Conservation (phyloP, 768 basidiomycete genomes). For the Galerina marginata region DNA sequence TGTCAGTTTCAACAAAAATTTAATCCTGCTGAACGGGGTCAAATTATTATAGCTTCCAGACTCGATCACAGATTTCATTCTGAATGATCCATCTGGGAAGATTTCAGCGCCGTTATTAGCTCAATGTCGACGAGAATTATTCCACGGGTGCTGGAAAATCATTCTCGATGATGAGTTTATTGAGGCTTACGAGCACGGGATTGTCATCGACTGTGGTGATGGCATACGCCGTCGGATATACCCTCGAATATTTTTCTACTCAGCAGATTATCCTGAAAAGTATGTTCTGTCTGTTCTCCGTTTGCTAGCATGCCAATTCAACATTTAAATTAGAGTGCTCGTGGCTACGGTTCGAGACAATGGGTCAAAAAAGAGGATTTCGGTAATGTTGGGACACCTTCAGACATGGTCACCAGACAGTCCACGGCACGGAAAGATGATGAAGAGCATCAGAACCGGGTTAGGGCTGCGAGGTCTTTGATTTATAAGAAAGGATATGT, state of each 20-base stretch:
- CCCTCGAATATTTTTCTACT: constrained; percentile 40
- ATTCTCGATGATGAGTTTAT: constrained; percentile 39
- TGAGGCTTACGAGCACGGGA: constrained; percentile 39
- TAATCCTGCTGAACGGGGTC: too few species aligned
- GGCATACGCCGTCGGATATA: constrained; percentile 33
- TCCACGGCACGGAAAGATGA: background rate
- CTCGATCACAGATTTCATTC: constrained; percentile 13
- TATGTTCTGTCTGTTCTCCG: constrained; percentile 16
- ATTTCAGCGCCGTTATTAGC: constrained; percentile 3
- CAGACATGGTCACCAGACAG: too few species aligned
- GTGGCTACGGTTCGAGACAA: constrained; percentile 34
- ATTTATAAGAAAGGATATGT: constrained; percentile 18
- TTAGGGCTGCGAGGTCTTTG: constrained; percentile 2
- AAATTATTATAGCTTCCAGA: constrained; percentile 20
- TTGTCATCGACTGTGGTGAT: constrained; percentile 38
- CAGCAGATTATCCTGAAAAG: constrained; percentile 48
- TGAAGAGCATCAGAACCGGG: constrained; percentile 1
- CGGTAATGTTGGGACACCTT: too few species aligned
- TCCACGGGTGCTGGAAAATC: constrained; percentile 36
- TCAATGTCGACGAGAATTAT: constrained; percentile 25
- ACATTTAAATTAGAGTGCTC: constrained; percentile 24
- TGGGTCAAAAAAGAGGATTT: constrained; percentile 18
- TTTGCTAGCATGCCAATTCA: background rate
- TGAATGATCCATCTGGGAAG: constrained; percentile 9
- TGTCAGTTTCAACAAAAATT: background rate